Conservation (phyloP, 129 eudicot species). For the Artemisia annua region DNA sequence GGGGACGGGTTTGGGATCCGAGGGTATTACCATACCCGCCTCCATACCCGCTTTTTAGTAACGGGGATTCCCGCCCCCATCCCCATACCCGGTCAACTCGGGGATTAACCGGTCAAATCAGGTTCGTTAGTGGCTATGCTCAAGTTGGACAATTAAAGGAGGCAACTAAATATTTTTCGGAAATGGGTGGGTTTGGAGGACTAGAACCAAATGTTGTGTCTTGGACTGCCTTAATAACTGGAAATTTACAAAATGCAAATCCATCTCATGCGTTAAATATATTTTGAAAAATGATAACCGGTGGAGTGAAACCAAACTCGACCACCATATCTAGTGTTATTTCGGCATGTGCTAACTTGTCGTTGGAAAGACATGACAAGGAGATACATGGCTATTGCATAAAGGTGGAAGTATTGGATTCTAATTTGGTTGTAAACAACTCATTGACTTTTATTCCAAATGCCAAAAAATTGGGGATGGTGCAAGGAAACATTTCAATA, state of each 20-base stretch:
- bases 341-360: conserved; percentile 40
- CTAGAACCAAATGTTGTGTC: conserved; percentile 49
- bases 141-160: conserved; percentile 41
- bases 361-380: conserved; percentile 34
- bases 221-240: conserved; percentile 52
- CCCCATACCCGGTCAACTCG: no score
- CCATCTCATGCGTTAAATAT: conserved; percentile 30
- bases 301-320: conserved; percentile 45
- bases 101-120: no score
- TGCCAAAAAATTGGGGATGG: conserved; percentile 23
- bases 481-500: conserved; percentile 32
- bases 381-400: conserved; percentile 53
- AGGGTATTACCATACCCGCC: no score
- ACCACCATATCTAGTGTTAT: conserved; percentile 45
- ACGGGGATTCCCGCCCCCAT: no score
- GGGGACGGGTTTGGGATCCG: no score
- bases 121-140: conserved; percentile 45
- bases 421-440: conserved; percentile 40
- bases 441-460: conserved; percentile 41
- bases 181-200: conserved; percentile 32
- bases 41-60: no score
- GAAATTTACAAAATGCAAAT: conserved; percentile 37
- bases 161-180: conserved; percentile 35
- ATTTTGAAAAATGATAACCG: conserved; percentile 36
- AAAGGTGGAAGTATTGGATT: conserved; percentile 39